These are phyloP conservation scores for Pyrus betulifolia DNA, from an alignment of 306 rosid genomes.

Conservation along the genomic window DNA sequence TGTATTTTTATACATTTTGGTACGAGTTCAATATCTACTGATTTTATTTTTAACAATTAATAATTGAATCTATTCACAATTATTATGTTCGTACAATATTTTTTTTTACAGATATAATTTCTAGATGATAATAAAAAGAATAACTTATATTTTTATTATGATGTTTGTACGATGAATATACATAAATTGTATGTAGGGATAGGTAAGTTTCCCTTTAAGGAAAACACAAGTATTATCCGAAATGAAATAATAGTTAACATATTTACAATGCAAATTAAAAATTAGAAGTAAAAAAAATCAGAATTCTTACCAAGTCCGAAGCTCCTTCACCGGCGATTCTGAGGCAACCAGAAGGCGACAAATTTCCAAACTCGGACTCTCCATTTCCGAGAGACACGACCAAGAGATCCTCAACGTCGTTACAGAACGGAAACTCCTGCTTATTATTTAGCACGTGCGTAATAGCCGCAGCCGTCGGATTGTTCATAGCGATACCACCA, in stretches of 20 bases:
- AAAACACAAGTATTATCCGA: too few species aligned
- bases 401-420: conserved; percentile 58
- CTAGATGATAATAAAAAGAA: too few species aligned
- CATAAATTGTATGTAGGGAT: too few species aligned
- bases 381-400: conserved; percentile 90
- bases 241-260: too few species aligned
- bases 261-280: background rate
- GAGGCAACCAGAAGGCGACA: conserved; percentile 32
- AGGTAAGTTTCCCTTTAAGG: too few species aligned
- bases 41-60: too few species aligned
- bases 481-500: conserved; percentile 81
- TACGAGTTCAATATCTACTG: accelerated
- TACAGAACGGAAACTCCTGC: conserved; percentile 85
- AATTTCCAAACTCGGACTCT: conserved; percentile 44
- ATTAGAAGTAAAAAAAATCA: background rate
- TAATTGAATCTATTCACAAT: too few species aligned
- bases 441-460: conserved; percentile 93
- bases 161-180: too few species aligned
- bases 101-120: too few species aligned
- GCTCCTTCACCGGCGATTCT: conserved; percentile 83
- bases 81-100: too few species aligned
- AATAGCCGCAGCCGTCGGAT: conserved; percentile 77
- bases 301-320: conserved; percentile 71
- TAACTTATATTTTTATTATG: accelerated
- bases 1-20: too few species aligned